Percentiles rank a stretch among this genome's conserved stretches.
Evolutionary conservation across 2,329 filamentous ascomycete genomes (phyloP).

Genomic region (Cladosporium sp.): DNA sequence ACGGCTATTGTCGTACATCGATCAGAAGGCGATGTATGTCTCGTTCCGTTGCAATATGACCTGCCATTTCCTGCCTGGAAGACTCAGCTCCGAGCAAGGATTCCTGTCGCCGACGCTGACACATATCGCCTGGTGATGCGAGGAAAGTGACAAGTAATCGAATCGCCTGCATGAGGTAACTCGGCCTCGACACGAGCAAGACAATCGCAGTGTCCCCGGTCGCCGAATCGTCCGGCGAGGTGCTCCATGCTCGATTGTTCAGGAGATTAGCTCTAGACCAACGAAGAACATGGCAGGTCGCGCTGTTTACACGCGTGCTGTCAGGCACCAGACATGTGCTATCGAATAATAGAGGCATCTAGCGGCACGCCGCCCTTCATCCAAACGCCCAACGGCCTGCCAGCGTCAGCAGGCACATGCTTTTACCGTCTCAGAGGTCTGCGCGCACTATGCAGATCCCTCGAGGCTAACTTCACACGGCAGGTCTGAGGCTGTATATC

Average conservation of each 20-base stretch:
- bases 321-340: slow-evolving; percentile 2
- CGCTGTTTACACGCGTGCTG: neutral
- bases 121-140: neutral
- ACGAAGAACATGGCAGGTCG: neutral
- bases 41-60: neutral
- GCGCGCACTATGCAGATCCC: slow-evolving; percentile 5
- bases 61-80: neutral
- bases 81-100: neutral
- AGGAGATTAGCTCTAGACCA: slow-evolving; percentile 12
- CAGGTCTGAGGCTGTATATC: slow-evolving; percentile 12
- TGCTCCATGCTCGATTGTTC: neutral
- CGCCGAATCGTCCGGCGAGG: neutral
- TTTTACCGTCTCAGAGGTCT: neutral
- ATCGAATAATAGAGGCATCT: slow-evolving; percentile 8
- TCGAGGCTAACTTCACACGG: slow-evolving; percentile 1
- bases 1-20: neutral
- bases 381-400: neutral
- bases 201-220: neutral
- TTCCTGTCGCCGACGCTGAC: neutral
- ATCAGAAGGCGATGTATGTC: neutral
- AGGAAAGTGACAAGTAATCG: neutral
- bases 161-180: neutral
- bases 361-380: slow-evolving; percentile 15
- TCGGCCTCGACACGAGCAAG: neutral
- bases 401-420: slow-evolving; percentile 4